These are phyloP conservation scores for Eimeria tenella DNA, from an alignment of 169 alveolate species.

Conservation along the genomic window DNA sequence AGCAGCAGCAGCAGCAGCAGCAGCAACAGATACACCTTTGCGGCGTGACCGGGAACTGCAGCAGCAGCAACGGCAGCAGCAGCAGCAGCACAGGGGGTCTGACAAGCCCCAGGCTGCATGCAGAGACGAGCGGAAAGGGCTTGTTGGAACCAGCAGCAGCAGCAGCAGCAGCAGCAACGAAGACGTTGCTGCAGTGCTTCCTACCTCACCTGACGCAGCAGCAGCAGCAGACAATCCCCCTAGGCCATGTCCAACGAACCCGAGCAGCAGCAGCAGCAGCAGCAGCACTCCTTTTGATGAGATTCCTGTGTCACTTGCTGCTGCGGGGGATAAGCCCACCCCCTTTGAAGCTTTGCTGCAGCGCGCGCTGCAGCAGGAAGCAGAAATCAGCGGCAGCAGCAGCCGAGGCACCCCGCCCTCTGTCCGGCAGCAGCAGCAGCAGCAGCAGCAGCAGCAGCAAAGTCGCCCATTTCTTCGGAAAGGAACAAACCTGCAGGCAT, in stretches of 20 bases:
- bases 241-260: neutral
- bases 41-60: neutral
- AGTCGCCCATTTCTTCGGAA: neutral
- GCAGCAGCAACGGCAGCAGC: conserved; percentile 25
- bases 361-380: conserved; percentile 10
- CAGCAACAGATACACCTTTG: neutral
- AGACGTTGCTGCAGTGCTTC: neutral
- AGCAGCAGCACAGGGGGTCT: neutral
- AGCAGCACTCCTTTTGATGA: conserved; percentile 11
- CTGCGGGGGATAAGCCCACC: neutral
- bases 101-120: neutral
- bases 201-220: neutral
- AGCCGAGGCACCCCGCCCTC: neutral
- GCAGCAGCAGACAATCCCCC: neutral
- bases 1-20: neutral
- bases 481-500: neutral
- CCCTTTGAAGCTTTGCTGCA: conserved; percentile 14
- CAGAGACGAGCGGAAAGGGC: neutral
- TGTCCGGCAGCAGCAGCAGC: neutral
- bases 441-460: conserved; percentile 32
- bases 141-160: neutral
- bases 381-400: neutral
- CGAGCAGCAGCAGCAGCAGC: conserved; percentile 24
- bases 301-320: neutral
- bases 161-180: neutral